phyloP scores from a whole-genome alignment of 2,329 filamentous ascomycete genomes.

The Colletotrichum coccodes region DNA sequence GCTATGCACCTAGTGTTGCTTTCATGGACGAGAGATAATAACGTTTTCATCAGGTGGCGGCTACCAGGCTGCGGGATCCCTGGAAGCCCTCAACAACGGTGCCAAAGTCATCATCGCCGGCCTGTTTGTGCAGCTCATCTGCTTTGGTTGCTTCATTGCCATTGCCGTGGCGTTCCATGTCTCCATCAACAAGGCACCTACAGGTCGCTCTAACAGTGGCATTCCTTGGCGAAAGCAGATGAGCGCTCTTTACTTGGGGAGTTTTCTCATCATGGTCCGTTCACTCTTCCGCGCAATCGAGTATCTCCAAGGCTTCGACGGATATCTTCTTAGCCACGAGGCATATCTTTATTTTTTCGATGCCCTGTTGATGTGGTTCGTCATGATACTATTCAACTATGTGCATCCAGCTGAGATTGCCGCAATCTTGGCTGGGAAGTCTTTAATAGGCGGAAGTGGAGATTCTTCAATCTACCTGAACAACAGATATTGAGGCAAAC shows the following conservation, averaged over 20 bases:
- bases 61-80: constrained; percentile 22
- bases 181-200: constrained; percentile 38
- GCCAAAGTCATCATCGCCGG: constrained; percentile 62
- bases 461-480: too few species aligned
- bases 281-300: constrained; percentile 54
- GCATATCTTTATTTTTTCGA: constrained; percentile 49
- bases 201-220: constrained; percentile 32
- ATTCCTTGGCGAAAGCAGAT: constrained; percentile 45
- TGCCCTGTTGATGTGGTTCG: constrained; percentile 43
- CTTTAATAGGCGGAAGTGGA: too few species aligned
- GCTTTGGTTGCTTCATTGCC: constrained; percentile 64
- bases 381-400: constrained; percentile 33
- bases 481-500: too few species aligned
- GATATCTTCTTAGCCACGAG: constrained; percentile 46
- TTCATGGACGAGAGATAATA: not conserved
- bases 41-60: constrained; percentile 15
- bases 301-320: constrained; percentile 48
- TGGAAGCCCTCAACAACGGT: constrained; percentile 39
- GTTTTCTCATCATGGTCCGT: constrained; percentile 50
- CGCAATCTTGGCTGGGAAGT: too few species aligned
- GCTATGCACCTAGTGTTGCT: not conserved
- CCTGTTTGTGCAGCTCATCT: constrained; percentile 63
- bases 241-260: constrained; percentile 38
- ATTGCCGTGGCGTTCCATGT: constrained; percentile 58
- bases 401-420: constrained; percentile 25